Percentiles rank a stretch among this genome's conserved stretches.
Evolutionary conservation across 495 filamentous ascomycete species (phyloP).

Genomic region (Lophiostoma macrostomum): DNA sequence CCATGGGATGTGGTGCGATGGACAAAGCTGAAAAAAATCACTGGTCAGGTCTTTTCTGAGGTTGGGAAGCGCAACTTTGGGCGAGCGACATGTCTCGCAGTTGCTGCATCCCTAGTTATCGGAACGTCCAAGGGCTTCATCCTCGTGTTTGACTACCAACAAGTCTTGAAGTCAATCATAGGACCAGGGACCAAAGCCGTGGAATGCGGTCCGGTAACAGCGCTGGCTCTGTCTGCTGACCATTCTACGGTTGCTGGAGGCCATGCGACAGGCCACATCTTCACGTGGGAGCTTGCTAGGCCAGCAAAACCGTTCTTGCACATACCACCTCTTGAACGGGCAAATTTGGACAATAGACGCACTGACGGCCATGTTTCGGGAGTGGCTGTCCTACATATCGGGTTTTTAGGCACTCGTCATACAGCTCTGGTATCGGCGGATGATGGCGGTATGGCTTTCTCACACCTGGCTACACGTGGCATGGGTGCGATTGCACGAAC

Average conservation of each 20-base stretch:
- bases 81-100: constrained; percentile 81
- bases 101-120: constrained; percentile 84
- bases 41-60: constrained; percentile 90
- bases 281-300: constrained; percentile 89
- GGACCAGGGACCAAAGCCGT: constrained; percentile 93
- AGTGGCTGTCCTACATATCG: constrained; percentile 77
- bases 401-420: constrained; percentile 91
- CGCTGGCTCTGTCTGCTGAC: constrained; percentile 88
- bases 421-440: constrained; percentile 98
- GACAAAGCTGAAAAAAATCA: constrained; percentile 89
- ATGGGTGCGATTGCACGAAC: constrained; percentile 79
- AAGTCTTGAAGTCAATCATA: constrained; percentile 88
- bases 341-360: constrained; percentile 61
- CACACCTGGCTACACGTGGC: constrained; percentile 88
- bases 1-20: constrained; percentile 97
- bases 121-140: constrained; percentile 94
- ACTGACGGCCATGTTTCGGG: constrained; percentile 79
- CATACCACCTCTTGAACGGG: constrained; percentile 69
- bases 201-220: constrained; percentile 83
- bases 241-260: constrained; percentile 87
- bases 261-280: constrained; percentile 87
- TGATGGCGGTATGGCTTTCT: constrained; percentile 95
- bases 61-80: constrained; percentile 90
- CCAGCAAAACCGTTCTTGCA: constrained; percentile 83
- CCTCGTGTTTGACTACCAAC: constrained; percentile 93